Percentiles rank a stretch among this genome's conserved stretches.
Evolutionary conservation across 1,139 yeast genomes (phyloP).

Genomic region (Tardiomyces depauwii): DNA sequence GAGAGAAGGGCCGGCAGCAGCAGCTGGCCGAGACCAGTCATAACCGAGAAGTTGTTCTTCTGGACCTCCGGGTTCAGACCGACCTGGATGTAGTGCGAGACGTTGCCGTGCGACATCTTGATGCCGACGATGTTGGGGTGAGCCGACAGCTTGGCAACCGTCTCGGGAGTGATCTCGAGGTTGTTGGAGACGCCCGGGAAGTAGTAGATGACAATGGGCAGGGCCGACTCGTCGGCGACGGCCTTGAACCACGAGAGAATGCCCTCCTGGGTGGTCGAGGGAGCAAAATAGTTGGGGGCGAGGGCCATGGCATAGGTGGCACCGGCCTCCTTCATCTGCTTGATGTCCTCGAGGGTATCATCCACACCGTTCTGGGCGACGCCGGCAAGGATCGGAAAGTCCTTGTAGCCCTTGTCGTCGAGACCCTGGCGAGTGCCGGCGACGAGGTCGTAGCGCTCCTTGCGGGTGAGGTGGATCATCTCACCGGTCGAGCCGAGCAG

Average conservation of each 20-base stretch:
- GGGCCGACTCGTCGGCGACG: constrained; percentile 34
- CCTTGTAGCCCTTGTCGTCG: constrained; percentile 26
- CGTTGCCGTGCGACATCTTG: constrained; percentile 37
- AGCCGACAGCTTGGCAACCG: constrained; percentile 24
- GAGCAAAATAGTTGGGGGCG: constrained; percentile 38
- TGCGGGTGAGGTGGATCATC: constrained; percentile 33
- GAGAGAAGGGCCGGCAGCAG: constrained; percentile 34
- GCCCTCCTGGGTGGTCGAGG: constrained; percentile 31
- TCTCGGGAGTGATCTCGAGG: constrained; percentile 28
- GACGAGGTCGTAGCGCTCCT: constrained; percentile 32
- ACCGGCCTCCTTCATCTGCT: constrained; percentile 30
- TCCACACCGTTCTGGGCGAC: constrained; percentile 32
- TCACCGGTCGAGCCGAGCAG: constrained; percentile 43
- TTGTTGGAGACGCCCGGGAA: constrained; percentile 41
- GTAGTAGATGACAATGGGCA: constrained; percentile 39
- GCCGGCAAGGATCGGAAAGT: constrained; percentile 35
- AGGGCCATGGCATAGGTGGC: constrained; percentile 36
- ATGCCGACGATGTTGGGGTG: constrained; percentile 39
- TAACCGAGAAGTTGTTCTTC: constrained; percentile 29
- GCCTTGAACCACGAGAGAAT: constrained; percentile 33
- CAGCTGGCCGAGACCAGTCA: constrained; percentile 41
- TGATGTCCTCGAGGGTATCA: constrained; percentile 32
- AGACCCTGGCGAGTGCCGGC: constrained; percentile 25
- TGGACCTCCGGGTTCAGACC: constrained; percentile 29
- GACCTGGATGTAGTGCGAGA: constrained; percentile 23